These are phyloP conservation scores for Verticillium isaacii DNA, from an alignment of 2,329 filamentous ascomycete species.

Conservation along the genomic window DNA sequence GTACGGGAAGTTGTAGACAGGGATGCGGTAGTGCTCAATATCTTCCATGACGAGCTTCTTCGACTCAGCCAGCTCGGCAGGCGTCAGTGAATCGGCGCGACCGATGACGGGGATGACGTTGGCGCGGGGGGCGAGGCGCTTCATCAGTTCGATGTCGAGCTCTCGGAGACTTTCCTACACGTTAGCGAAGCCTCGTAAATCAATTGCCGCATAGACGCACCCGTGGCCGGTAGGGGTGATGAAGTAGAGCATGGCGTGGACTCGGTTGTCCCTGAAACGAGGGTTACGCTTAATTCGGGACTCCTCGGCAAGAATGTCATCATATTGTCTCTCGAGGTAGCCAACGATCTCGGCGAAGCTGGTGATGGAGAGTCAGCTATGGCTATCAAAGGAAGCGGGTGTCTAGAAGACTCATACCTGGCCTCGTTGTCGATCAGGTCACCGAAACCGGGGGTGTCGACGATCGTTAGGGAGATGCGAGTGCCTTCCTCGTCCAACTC, in stretches of 20 bases:
- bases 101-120: slow-evolving; percentile 99
- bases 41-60: slow-evolving; percentile 99
- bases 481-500: slow-evolving; percentile 98
- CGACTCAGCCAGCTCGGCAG: slow-evolving; percentile 92
- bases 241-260: slow-evolving; percentile 97
- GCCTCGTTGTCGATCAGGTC: slow-evolving; percentile 99
- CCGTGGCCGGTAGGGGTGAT: slow-evolving; percentile 97
- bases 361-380: slow-evolving; percentile 13
- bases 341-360: slow-evolving; percentile 98
- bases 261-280: slow-evolving; percentile 97
- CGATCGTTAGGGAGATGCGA: slow-evolving; percentile 95
- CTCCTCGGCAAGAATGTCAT: slow-evolving; percentile 98
- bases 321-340: slow-evolving; percentile 98
- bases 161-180: slow-evolving; percentile 71
- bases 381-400: too few species aligned
- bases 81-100: slow-evolving; percentile 95
- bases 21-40: slow-evolving; percentile 99
- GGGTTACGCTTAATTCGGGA: slow-evolving; percentile 99
- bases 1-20: slow-evolving; percentile 99
- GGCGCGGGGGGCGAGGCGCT: slow-evolving; percentile 93
- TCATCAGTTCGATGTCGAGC: slow-evolving; percentile 99
- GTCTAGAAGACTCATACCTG: slow-evolving; percentile 52
- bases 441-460: slow-evolving; percentile 96
- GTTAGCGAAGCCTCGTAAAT: slow-evolving; percentile 10
- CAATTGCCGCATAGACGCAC: slow-evolving; percentile 39